Base-by-base conservation (phyloP, 345 rosid genomes). In the Hibiscus tridactylites region DNA sequence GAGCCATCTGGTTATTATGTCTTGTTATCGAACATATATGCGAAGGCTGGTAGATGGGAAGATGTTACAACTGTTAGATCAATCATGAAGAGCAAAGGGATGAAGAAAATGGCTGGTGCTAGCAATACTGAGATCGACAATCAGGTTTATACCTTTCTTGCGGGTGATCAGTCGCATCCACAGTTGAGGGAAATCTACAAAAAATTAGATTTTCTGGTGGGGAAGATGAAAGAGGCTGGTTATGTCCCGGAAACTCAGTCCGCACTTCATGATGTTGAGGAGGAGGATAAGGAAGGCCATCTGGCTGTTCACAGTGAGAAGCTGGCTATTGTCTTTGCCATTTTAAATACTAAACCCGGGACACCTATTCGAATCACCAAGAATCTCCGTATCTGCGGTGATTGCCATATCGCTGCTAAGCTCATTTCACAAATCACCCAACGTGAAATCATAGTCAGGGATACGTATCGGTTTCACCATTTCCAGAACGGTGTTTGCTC, bases 261-360 rank as follows among this genome's bases (percentile, higher is more conserved):
- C 0, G 93, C 96, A 0, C 90, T 90, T 35, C 96, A 90, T 67
- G 96, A 90, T 77, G 88, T 88, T 56, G 96, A 90, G 74, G 90
- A 88, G 61, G 93, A 88, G 83, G 96, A 90, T 75, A 90, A 90
- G 70, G 96, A 85, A 74, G 59, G 84, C 28, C 96, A 90, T 79
- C 81, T 88, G 31, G 85, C 87, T 12, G 89, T 90, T 73, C 96
- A 88, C 49, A 88, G 96, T 73, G 96, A 90, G 83, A 90, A 88
- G 70, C 53, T 90, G 70, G 96, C 93, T 49, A 85, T 90, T 74
- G 90, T 75, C 46, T 90, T 87, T 81, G 91, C 90, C 29, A 72
- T 90, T 71, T 65, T 87, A 81, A 87, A 87, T 77, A 79, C 88
- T 12, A 33, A 70, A 13, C 77, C 83, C 0, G 82, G 71, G 12